Evolutionary conservation across 352 stramenopile genomes (phyloP).

Genomic region (Vaucheria bursata): DNA sequence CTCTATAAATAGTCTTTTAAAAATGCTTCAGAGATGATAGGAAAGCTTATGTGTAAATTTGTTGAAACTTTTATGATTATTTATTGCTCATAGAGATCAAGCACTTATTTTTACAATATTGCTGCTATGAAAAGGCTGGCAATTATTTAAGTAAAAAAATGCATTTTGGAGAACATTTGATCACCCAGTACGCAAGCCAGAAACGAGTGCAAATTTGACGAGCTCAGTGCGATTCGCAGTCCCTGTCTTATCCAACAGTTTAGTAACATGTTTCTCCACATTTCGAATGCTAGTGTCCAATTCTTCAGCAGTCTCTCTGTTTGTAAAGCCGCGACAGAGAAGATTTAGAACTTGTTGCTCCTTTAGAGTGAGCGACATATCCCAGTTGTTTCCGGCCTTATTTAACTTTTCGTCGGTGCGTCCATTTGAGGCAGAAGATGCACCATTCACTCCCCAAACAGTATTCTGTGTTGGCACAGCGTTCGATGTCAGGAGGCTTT

Average conservation of each 20-base stretch:
- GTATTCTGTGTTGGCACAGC: background rate
- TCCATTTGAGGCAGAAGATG: background rate
- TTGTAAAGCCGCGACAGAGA: conserved; percentile 13
- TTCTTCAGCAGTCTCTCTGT: conserved; percentile 20
- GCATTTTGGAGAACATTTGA: too few species aligned
- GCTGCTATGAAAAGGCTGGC: too few species aligned
- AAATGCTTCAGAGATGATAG: too few species aligned
- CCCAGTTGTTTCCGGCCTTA: background rate
- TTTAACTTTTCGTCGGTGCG: background rate
- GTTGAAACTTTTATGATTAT: too few species aligned
- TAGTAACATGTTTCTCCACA: conserved; percentile 27
- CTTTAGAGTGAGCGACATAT: conserved; percentile 6
- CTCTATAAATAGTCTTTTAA: too few species aligned
- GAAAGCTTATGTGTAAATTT: too few species aligned
- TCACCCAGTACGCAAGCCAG: background rate
- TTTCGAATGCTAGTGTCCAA: conserved; percentile 5
- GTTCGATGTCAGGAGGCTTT: conserved; percentile 5
- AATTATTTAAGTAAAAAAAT: too few species aligned
- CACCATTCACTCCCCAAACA: background rate
- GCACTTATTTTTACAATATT: too few species aligned
- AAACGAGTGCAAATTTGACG: conserved; percentile 5
- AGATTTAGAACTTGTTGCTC: conserved; percentile 16
- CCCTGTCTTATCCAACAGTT: conserved; percentile 20
- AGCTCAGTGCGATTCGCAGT: conserved; percentile 26
- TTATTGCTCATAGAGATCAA: too few species aligned